Evolutionary conservation across 345 rosid genomes (phyloP).

Genomic region (Populus simonii): DNA sequence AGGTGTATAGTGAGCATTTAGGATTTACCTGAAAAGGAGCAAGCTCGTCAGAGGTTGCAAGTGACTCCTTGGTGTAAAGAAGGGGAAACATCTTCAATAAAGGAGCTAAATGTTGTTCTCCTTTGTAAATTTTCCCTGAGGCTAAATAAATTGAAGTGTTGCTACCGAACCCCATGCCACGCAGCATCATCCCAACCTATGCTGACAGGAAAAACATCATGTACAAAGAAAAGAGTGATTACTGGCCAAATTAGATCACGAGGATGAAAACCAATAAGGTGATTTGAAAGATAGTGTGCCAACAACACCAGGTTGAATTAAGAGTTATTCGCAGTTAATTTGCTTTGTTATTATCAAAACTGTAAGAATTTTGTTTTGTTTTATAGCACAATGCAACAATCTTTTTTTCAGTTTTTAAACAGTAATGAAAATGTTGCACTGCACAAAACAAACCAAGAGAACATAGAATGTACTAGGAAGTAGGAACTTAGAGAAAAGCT

Average conservation of each 20-base stretch:
- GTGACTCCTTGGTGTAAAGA: constrained; percentile 79
- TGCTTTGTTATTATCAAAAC: background rate
- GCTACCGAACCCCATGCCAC: constrained; percentile 96
- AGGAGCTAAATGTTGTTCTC: constrained; percentile 67
- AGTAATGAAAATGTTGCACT: background rate
- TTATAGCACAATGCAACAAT: background rate
- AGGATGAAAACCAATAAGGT: background rate
- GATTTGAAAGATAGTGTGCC: background rate
- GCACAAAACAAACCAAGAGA: background rate
- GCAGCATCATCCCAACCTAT: constrained; percentile 95
- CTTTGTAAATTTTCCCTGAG: constrained; percentile 70
- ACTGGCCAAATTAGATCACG: constrained; percentile 11
- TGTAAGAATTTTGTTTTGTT: background rate
- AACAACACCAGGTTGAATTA: background rate
- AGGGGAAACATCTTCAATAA: constrained; percentile 79
- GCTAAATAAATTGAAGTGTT: constrained; percentile 80
- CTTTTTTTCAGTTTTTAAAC: background rate
- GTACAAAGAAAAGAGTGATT: constrained; percentile 18
- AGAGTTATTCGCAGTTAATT: background rate
- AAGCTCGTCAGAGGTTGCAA: constrained; percentile 81
- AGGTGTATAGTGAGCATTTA: constrained; percentile 17
- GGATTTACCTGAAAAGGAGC: constrained; percentile 69
- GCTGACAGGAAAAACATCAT: constrained; percentile 47
- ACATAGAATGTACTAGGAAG: background rate
- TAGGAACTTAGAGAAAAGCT: background rate